Base-by-base conservation (phyloP, 202 grass and related monocot species). In the Musa balbisiana region DNA sequence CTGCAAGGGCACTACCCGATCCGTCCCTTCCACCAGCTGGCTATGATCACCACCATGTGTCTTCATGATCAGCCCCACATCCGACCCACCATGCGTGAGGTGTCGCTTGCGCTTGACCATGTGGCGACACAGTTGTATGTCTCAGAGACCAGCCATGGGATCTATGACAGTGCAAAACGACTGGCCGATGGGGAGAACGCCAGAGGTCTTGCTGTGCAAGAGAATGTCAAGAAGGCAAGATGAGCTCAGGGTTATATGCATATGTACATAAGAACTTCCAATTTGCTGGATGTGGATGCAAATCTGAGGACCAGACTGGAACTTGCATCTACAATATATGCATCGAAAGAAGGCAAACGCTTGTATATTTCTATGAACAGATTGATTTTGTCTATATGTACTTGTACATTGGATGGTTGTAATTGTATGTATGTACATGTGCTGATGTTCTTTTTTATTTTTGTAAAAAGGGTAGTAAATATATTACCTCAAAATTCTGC, bases 11-110 rank as follows among this genome's bases (percentile, higher is more conserved):
- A 72, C 1, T 91, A 69, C 78, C 85, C 89, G 9, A 64, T 80
- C 9, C 83, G 85, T 11, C 74, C 85, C 51, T 71, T 92, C n/a
- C 87, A 84, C 82, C 89, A 92, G 71, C 67, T 89, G 6, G 79
- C 55, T 20, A 79, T 86, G 2, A 58, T 92, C 14, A 80, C 80
- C 3, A 72, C 82, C 3, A 76, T 84, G 51, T 92, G 89, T 75
- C 81, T 92, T 10, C 82, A 81, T 11, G 84, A 92, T 63, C 76
- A 85, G 78, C 86, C 89, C 21, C 79, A 87, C 60, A 71, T 84
- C 62, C 81, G 89, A 9, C 89, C 89, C n/a, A 78, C 76, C 55
- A 92, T 89, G 89, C 68, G 14, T 1, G 86, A 88, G 17, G 83
- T 89, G 33, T 82, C 82, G 3, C 64, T 54, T 14, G 89, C 89